Evolutionary conservation across 495 filamentous ascomycete species (phyloP).

Genomic region (Xylaria grammica): DNA sequence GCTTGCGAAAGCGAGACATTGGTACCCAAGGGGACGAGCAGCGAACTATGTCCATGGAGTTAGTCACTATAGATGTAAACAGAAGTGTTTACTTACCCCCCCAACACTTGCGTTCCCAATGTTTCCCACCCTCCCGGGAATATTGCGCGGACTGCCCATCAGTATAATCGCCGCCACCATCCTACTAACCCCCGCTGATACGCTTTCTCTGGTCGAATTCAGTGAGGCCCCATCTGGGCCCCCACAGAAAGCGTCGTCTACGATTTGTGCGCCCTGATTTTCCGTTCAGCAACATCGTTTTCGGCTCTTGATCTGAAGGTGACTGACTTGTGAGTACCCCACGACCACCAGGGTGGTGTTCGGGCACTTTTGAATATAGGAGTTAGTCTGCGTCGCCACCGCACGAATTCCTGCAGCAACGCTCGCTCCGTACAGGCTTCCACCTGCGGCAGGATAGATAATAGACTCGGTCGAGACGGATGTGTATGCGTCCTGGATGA

Average conservation of each 20-base stretch:
- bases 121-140: slow-evolving; percentile 57
- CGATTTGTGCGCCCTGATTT: slow-evolving; percentile 61
- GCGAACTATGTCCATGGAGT: slow-evolving; percentile 51
- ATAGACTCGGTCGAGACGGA: slow-evolving; percentile 62
- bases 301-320: not conserved
- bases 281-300: not conserved
- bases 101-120: slow-evolving; percentile 60
- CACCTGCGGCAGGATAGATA: slow-evolving; percentile 64
- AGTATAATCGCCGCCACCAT: slow-evolving; percentile 64
- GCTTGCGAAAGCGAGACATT: slow-evolving; percentile 54
- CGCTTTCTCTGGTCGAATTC: slow-evolving; percentile 51
- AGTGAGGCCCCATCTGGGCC: slow-evolving; percentile 59
- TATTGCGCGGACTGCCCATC: slow-evolving; percentile 63
- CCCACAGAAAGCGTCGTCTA: slow-evolving; percentile 65
- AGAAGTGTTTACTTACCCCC: slow-evolving; percentile 53
- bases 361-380: slow-evolving; percentile 57
- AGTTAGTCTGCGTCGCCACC: slow-evolving; percentile 57
- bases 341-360: slow-evolving; percentile 59
- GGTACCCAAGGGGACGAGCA: slow-evolving; percentile 57
- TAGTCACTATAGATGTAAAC: not conserved
- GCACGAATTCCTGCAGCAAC: slow-evolving; percentile 54
- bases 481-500: slow-evolving; percentile 51
- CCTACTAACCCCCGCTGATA: slow-evolving; percentile 48
- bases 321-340: slow-evolving; percentile 62
- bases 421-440: slow-evolving; percentile 53